A percentile compares a stretch with the other conserved stretches of the same genome.
Conservation (phyloP, 768 basidiomycete genomes). For the Amanita inopinata region DNA sequence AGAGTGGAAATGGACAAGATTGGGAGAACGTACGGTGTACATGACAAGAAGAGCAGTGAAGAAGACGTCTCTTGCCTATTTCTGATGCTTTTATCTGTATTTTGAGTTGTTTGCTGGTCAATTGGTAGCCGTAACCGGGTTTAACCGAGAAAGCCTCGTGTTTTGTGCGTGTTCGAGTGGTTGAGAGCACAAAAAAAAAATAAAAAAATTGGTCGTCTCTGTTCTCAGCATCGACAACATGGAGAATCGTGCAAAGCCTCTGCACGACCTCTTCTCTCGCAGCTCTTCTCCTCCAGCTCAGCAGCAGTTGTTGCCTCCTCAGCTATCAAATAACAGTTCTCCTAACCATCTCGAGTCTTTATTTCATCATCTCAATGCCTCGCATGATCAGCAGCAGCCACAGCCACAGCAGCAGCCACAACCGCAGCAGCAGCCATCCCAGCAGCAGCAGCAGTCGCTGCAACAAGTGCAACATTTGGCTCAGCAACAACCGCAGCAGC, state of each 20-base stretch:
- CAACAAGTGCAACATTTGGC: constrained; percentile 13
- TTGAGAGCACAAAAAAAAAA: too few species aligned
- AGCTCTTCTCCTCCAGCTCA: constrained; percentile 10
- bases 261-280: constrained; percentile 44
- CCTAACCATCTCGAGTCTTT: constrained; percentile 59
- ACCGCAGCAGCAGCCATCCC: constrained; percentile 1
- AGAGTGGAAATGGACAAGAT: constrained; percentile 4
- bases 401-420: constrained; percentile 14
- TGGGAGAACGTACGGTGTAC: constrained; percentile 29
- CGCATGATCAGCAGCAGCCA: constrained; percentile 28
- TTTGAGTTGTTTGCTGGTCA: neutral
- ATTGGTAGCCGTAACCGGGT: neutral
- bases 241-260: constrained; percentile 31
- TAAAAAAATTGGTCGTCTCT: constrained; percentile 12
- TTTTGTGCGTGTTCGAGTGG: constrained; percentile 28
- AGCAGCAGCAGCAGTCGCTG: constrained; percentile 7
- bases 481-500: constrained; percentile 19
- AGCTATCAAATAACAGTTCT: constrained; percentile 34
- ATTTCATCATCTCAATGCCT: constrained; percentile 43
- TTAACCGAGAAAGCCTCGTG: constrained; percentile 31
- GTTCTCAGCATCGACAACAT: constrained; percentile 18
- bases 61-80: neutral
- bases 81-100: neutral
- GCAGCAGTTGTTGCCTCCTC: constrained; percentile 13
- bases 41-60: constrained; percentile 18